Evolutionary conservation across 345 rosid species (phyloP).

Genomic region (Euclidium syriacum): DNA sequence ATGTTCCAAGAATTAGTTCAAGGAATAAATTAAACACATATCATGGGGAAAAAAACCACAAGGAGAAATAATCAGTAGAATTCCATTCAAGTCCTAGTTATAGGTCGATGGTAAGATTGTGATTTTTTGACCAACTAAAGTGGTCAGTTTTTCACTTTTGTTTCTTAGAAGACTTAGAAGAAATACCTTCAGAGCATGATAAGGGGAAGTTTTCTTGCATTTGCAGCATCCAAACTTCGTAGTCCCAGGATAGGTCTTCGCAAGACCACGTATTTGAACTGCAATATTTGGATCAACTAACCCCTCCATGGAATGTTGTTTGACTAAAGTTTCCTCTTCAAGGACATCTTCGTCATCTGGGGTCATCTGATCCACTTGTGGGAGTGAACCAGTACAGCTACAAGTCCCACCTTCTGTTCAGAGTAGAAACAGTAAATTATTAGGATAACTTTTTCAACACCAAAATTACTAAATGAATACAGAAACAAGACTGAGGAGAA

Average conservation of each 20-base stretch:
- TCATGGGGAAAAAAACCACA: not conserved
- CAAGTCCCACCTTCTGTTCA: slow-evolving; percentile 79
- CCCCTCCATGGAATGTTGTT: slow-evolving; percentile 46
- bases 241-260: slow-evolving; percentile 68
- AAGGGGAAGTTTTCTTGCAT: slow-evolving; percentile 78
- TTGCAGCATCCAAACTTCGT: slow-evolving; percentile 53
- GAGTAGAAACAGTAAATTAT: not conserved
- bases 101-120: not conserved
- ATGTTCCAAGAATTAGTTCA: slow-evolving; percentile 8
- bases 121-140: not conserved
- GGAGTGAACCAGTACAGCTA: slow-evolving; percentile 63
- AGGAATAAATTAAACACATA: not conserved
- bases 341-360: slow-evolving; percentile 87
- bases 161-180: not conserved
- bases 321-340: slow-evolving; percentile 69
- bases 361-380: slow-evolving; percentile 44
- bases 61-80: not conserved
- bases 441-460: not conserved
- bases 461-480: not conserved
- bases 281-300: slow-evolving; percentile 53
- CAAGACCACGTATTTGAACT: slow-evolving; percentile 77
- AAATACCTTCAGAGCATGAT: slow-evolving; percentile 73
- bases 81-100: not conserved
- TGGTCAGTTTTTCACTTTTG: not conserved
- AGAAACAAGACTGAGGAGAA: slow-evolving; percentile 10